Percentiles rank a stretch among this genome's conserved stretches.
Conservation (phyloP, 352 stramenopile species). For the Pythium oligandrum region DNA sequence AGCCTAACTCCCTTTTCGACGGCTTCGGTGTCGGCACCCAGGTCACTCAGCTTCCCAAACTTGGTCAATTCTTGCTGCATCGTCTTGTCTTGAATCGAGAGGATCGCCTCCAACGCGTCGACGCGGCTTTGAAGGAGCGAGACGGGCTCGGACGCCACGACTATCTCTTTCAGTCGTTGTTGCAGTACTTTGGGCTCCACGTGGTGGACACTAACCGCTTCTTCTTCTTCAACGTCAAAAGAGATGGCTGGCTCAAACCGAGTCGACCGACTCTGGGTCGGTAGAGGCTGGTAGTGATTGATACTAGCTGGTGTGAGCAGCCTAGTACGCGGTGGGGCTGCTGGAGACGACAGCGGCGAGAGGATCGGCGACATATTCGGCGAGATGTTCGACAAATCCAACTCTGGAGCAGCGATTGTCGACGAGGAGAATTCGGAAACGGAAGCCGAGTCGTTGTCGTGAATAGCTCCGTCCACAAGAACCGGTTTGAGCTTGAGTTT, state of each 20-base stretch:
- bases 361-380: conserved; percentile 3
- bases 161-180: no score
- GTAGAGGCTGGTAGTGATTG: no score
- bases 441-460: no score
- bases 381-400: conserved; percentile 17
- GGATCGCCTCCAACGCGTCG: conserved; percentile 44
- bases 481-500: conserved; percentile 24
- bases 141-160: conserved; percentile 5
- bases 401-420: not conserved
- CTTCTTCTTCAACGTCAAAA: no score
- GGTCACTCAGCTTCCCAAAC: conserved; percentile 14
- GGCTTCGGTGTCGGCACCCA: not conserved
- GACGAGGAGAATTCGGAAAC: no score
- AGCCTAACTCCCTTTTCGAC: conserved; percentile 16
- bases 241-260: no score
- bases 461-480: no score
- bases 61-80: conserved; percentile 29
- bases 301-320: no score
- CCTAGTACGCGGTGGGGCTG: no score
- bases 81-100: conserved; percentile 54
- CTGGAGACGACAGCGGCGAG: not conserved
- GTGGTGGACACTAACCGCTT: no score
- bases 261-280: no score
- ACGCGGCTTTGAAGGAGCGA: conserved; percentile 41
- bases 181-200: no score